phyloP scores from a whole-genome alignment of 176 grass and related monocot species.

The Cymbopogon citratus region DNA sequence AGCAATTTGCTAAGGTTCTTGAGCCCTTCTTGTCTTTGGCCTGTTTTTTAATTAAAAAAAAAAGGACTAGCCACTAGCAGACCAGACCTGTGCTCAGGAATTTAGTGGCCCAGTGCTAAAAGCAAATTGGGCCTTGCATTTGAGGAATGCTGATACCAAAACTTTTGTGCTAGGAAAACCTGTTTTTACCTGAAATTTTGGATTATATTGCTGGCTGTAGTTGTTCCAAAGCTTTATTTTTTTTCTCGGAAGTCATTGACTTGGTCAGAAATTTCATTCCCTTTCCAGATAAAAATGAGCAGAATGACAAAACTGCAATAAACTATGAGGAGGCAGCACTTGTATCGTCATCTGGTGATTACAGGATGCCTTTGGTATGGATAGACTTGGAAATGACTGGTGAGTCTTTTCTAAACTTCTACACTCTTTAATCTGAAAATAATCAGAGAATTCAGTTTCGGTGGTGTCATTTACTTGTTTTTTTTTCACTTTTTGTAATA shows the following conservation, averaged over 20 bases:
- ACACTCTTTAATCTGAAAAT: background rate
- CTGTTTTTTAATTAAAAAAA: background rate
- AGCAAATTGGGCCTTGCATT: background rate
- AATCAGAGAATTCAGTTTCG: background rate
- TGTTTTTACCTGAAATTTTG: background rate
- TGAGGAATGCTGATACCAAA: background rate
- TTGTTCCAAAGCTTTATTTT: background rate
- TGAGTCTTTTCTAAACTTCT: conserved; percentile 12
- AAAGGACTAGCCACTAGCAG: background rate
- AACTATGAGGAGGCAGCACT: conserved; percentile 21
- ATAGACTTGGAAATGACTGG: conserved; percentile 98
- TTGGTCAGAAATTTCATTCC: background rate
- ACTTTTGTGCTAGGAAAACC: background rate
- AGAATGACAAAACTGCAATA: conserved; percentile 5
- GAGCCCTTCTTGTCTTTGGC: background rate
- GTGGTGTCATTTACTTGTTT: conserved; percentile 5
- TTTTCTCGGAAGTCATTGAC: background rate
- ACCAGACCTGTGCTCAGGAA: background rate
- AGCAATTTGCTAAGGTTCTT: background rate
- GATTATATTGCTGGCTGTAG: background rate
- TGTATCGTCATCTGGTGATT: conserved; percentile 40
- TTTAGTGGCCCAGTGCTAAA: background rate
- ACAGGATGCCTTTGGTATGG: conserved; percentile 82
- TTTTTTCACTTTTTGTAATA: background rate
- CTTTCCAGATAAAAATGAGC: conserved; percentile 31